phyloP scores from a whole-genome alignment of 164 flowering plant genomes.

The Vitis rotundifolia region DNA sequence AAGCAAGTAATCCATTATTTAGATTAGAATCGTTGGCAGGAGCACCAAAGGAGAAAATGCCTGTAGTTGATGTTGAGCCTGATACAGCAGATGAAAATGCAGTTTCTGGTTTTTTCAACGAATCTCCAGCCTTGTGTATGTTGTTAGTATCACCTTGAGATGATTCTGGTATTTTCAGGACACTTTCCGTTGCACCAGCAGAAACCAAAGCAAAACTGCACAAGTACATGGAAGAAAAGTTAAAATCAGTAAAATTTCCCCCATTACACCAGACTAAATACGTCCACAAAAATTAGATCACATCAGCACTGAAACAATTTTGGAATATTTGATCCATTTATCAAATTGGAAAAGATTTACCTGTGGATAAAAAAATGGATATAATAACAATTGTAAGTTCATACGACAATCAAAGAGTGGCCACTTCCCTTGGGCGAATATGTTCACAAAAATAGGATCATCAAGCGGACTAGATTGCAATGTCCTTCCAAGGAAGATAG shows the following conservation, averaged over 20 bases:
- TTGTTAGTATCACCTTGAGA: constrained; percentile 27
- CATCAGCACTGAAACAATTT: neutral
- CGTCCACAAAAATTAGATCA: no score
- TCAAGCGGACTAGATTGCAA: no score
- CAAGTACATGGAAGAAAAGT: neutral
- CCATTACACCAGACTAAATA: no score
- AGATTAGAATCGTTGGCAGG: constrained; percentile 25
- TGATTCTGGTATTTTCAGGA: constrained; percentile 23
- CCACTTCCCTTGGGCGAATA: no score
- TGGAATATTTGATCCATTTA: neutral
- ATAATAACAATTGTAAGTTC: no score
- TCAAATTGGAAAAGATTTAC: no score
- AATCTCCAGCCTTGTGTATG: constrained; percentile 13
- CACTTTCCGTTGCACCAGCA: constrained; percentile 14
- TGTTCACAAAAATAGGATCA: no score
- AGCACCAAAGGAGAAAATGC: constrained; percentile 32
- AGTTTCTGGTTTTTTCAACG: constrained; percentile 22
- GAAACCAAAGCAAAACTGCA: constrained; percentile 33
- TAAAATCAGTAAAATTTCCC: no score
- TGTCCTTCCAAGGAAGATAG: no score
- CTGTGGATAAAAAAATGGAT: no score
- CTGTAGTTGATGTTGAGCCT: constrained; percentile 25
- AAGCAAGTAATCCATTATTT: constrained; percentile 39
- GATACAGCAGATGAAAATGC: constrained; percentile 17
- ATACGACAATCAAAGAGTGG: no score